phyloP scores from a whole-genome alignment of 352 stramenopile genomes.

The Phytopythium oedochilum region DNA sequence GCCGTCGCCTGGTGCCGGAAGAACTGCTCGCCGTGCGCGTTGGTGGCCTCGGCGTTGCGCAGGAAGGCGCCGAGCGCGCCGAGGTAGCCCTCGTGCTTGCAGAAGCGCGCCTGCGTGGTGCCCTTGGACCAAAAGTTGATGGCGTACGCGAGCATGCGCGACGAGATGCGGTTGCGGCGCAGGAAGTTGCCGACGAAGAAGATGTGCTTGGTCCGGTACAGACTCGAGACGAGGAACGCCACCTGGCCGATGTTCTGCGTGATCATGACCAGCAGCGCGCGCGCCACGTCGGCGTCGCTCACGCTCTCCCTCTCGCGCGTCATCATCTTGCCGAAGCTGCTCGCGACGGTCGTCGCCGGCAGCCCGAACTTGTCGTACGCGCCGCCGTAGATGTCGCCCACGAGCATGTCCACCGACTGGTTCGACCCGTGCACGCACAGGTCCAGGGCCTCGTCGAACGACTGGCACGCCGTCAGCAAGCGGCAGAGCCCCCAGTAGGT shows the following conservation, averaged over 20 bases:
- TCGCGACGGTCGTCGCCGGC: constrained; percentile 90
- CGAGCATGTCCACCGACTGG: constrained; percentile 94
- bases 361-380: constrained; percentile 94
- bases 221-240: constrained; percentile 96
- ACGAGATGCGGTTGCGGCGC: constrained; percentile 96
- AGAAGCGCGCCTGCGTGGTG: constrained; percentile 89
- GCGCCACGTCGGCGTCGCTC: constrained; percentile 94
- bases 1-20: constrained; percentile 26
- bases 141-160: constrained; percentile 88
- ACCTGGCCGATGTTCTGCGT: constrained; percentile 98
- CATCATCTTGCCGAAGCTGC: constrained; percentile 95
- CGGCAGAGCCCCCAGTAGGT: constrained; percentile 99
- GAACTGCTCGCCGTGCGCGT: constrained; percentile 65
- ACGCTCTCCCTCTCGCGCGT: constrained; percentile 59
- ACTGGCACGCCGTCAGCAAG: constrained; percentile 88
- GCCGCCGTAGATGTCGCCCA: constrained; percentile 99
- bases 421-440: constrained; percentile 77
- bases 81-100: constrained; percentile 98
- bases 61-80: constrained; percentile 98
- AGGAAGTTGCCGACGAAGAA: constrained; percentile 98
- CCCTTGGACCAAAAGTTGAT: constrained; percentile 99
- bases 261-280: constrained; percentile 97
- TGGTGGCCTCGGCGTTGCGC: constrained; percentile 68
- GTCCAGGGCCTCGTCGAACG: constrained; percentile 84
- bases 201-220: constrained; percentile 96